phyloP scores from a whole-genome alignment of 305 asterid species.

The Rubia tinctorum region DNA sequence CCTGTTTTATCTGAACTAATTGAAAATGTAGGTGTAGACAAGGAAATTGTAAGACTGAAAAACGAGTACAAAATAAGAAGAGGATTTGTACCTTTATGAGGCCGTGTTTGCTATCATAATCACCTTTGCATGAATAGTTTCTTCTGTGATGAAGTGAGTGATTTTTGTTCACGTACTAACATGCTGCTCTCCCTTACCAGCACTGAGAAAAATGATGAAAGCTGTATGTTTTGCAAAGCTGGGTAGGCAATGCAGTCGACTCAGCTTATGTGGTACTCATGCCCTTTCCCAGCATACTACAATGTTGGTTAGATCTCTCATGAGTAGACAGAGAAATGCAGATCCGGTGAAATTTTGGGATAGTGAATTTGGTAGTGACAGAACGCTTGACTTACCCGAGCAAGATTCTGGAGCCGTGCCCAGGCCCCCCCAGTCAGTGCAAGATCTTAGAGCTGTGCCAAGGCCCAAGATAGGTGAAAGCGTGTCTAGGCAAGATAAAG shows the following conservation, averaged over 20 bases:
- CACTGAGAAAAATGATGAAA: conserved; percentile 35
- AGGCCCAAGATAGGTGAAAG: conserved; percentile 57
- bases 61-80: not conserved
- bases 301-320: conserved; percentile 22
- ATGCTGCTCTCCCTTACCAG: conserved; percentile 11
- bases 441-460: conserved; percentile 23
- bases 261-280: conserved; percentile 28
- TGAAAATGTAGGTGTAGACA: not conserved
- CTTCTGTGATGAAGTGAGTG: not conserved
- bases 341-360: conserved; percentile 18
- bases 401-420: conserved; percentile 22
- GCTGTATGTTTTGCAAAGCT: conserved; percentile 31
- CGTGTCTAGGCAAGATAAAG: conserved; percentile 26
- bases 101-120: not conserved
- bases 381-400: conserved; percentile 20
- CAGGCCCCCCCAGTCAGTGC: not conserved
- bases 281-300: conserved; percentile 28
- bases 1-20: not conserved
- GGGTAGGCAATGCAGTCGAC: conserved; percentile 33
- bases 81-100: not conserved
- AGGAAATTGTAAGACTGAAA: not conserved
- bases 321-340: conserved; percentile 23
- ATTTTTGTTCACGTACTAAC: not conserved
- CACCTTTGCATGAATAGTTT: not conserved
- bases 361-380: conserved; percentile 11